phyloP scores from a whole-genome alignment of 352 stramenopile genomes.

The Globisporangium nodosum region DNA sequence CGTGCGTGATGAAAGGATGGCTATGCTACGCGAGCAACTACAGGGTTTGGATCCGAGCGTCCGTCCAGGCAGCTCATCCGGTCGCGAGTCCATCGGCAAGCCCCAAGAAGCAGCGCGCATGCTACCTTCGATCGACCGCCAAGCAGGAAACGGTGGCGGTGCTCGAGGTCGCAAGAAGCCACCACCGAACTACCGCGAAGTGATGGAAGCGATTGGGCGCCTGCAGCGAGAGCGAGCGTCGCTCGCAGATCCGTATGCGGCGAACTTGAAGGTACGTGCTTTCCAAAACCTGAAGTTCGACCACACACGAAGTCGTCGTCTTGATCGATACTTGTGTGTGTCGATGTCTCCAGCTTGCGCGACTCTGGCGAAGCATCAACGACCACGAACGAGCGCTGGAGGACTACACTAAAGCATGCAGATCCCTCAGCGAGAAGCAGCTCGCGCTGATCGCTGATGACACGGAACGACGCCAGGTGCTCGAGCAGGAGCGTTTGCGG shows the following conservation, averaged over 20 bases:
- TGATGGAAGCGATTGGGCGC: slow-evolving; percentile 37
- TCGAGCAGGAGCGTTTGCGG: slow-evolving; percentile 37
- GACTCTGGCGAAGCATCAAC: slow-evolving; percentile 45
- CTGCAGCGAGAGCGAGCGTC: slow-evolving; percentile 29
- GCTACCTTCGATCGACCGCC: slow-evolving; percentile 12
- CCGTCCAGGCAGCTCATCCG: slow-evolving; percentile 1
- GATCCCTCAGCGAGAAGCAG: slow-evolving; percentile 29
- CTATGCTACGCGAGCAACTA: slow-evolving; percentile 21
- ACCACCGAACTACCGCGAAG: slow-evolving; percentile 25
- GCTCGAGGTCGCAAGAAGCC: slow-evolving; percentile 2
- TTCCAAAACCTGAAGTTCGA: not conserved
- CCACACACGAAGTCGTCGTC: not conserved
- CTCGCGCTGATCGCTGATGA: slow-evolving; percentile 16
- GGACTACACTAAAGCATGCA: slow-evolving; percentile 42
- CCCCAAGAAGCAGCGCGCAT: not conserved
- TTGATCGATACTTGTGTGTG: not conserved
- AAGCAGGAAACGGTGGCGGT: slow-evolving; percentile 1
- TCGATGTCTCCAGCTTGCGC: slow-evolving; percentile 35
- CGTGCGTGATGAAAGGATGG: slow-evolving; percentile 19
- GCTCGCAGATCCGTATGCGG: slow-evolving; percentile 42
- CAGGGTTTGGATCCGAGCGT: slow-evolving; percentile 18
- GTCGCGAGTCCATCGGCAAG: not conserved
- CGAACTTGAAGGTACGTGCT: slow-evolving; percentile 44
- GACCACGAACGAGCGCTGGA: slow-evolving; percentile 44
- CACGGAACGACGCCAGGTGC: slow-evolving; percentile 21